Percentiles rank a stretch among this genome's conserved stretches.
These are phyloP conservation scores for Malus hybrid DNA, from an alignment of 331 rosid genomes.

Conservation along the genomic window DNA sequence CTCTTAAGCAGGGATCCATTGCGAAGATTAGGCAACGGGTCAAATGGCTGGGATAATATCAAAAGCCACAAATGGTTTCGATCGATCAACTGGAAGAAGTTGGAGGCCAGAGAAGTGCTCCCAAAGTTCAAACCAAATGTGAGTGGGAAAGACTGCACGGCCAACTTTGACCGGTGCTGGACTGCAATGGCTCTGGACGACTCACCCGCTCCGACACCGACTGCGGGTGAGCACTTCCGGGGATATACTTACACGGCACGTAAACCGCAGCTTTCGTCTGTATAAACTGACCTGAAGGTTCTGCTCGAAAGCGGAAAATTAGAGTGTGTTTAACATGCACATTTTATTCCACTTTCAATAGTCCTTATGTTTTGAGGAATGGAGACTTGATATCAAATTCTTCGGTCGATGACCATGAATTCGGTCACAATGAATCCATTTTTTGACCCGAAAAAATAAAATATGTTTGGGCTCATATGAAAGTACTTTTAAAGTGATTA, in stretches of 20 bases:
- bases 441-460: too few relatives aligned
- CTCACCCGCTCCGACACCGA: conserved; percentile 91
- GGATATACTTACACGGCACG: conserved; percentile 83
- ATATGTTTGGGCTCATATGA: rapidly evolving
- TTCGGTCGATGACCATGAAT: too few relatives aligned
- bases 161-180: conserved; percentile 89
- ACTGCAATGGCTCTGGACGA: conserved; percentile 76
- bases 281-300: conserved; percentile 15
- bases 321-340: not conserved
- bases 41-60: conserved; percentile 66
- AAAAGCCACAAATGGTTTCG: conserved; percentile 78
- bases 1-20: conserved; percentile 42
- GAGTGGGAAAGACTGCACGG: conserved; percentile 68
- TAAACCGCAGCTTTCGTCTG: conserved; percentile 78
- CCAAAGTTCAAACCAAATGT: conserved; percentile 89
- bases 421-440: too few relatives aligned
- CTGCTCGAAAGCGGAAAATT: not conserved
- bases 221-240: conserved; percentile 71
- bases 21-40: conserved; percentile 70
- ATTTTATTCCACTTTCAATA: not conserved
- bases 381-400: too few relatives aligned
- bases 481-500: too few relatives aligned
- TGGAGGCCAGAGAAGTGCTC: conserved; percentile 73
- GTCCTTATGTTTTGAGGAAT: too few relatives aligned
- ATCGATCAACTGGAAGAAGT: conserved; percentile 76